Evolutionary conservation across 805 yeast species (phyloP).

Genomic region (Millerozyma acaciae): DNA sequence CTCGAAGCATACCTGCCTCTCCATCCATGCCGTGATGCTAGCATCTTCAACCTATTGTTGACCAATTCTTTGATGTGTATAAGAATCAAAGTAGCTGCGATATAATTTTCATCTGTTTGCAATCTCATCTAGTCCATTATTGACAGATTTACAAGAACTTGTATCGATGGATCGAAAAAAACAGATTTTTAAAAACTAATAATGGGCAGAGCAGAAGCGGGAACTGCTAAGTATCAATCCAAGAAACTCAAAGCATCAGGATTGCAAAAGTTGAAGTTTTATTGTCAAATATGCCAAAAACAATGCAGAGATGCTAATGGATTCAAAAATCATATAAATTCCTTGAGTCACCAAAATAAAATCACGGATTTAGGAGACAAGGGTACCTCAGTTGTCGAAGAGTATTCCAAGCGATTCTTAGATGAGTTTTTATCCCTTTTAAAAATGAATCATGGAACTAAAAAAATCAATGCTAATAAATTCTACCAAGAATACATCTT

Average conservation of each 20-base stretch:
- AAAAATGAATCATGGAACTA: constrained; percentile 73
- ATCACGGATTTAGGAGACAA: constrained; percentile 34
- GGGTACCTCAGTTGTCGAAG: constrained; percentile 47
- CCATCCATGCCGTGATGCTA: too few relatives aligned
- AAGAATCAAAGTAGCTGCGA: too few relatives aligned
- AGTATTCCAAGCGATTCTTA: constrained; percentile 58
- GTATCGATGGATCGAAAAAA: too few relatives aligned
- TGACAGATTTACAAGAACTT: too few relatives aligned
- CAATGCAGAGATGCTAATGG: constrained; percentile 98
- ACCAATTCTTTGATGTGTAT: too few relatives aligned
- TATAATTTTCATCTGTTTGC: too few relatives aligned
- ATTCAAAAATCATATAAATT: constrained; percentile 79
- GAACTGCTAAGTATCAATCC: constrained; percentile 60
- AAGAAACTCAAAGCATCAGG: constrained; percentile 80
- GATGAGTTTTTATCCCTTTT: constrained; percentile 61
- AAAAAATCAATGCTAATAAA: constrained; percentile 71
- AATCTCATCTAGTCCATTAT: too few relatives aligned
- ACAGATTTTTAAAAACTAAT: too few relatives aligned
- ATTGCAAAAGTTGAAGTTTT: constrained; percentile 78
- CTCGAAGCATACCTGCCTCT: too few relatives aligned
- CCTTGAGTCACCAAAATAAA: constrained; percentile 71
- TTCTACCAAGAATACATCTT: constrained; percentile 85
- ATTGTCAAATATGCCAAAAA: constrained; percentile 87
- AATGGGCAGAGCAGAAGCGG: constrained; percentile 34
- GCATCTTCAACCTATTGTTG: too few relatives aligned